Evolutionary conservation across 805 yeast genomes (phyloP), one percentile per base, ranked within the genome.

Genomic region (Martiniozyma abietophila): DNA sequence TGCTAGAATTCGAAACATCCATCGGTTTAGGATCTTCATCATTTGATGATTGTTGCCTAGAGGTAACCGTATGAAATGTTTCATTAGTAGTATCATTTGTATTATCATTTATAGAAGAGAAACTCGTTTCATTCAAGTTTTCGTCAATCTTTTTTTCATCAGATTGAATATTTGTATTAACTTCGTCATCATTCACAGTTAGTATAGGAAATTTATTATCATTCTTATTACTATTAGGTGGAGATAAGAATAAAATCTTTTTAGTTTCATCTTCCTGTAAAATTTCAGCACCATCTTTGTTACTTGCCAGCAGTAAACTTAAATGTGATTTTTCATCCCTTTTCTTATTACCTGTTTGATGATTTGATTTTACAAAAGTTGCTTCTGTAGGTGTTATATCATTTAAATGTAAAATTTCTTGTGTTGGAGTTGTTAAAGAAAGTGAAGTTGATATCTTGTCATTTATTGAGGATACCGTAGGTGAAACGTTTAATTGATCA

Each of bases 271-370:
- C 25, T 11, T 11, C 6, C 2, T n/a, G 6, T 4, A 31, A 18
- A 21, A 11, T 21, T 21, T 21, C 11, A 8, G 24, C 10, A 8
- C 8, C 8, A 8, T 21, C 11, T 8, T 14, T 18, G 9, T 32
- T 24, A n/a, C 8, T 19, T 20, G 14, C 14, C 8, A 5, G 20
- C 35, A 27, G 26, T 36, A 22, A 32, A 33, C 18, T 32, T 37
- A 6, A 49, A 31, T 14, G 27, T 31, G 2, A 41, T 22, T 19
- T 29, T 25, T 18, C 29, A 33, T 11, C 33, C 15, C 2, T 14
- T 25, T 19, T 48, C 56, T 35, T 52, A 22, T 39, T 39, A 22
- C 40, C 40, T 6, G 43, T 27, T 15, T 14, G 17, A 11, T 12
- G 18, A 25, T 4, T 25, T 18, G 9, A 14, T 25, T 15, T 25